phyloP scores from a whole-genome alignment of 352 stramenopile species.

The Phytophthora tubulina region DNA sequence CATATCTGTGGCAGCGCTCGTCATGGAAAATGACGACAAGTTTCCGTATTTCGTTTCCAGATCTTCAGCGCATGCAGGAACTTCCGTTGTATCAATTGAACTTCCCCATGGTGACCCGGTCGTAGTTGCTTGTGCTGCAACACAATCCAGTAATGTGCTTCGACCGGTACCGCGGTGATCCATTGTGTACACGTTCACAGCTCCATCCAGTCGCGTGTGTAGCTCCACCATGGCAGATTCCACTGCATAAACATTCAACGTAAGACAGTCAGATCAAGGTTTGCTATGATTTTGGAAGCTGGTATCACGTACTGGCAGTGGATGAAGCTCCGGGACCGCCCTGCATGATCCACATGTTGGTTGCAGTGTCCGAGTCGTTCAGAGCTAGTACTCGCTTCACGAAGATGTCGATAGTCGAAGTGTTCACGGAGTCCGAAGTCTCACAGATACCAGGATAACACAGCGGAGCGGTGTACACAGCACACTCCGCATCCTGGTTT shows the following conservation, averaged over 20 bases:
- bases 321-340: constrained; percentile 48
- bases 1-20: constrained; percentile 49
- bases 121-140: constrained; percentile 44
- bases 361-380: constrained; percentile 15
- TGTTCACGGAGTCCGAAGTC: constrained; percentile 1
- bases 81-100: constrained; percentile 32
- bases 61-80: constrained; percentile 46
- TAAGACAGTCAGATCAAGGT: neutral
- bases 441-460: constrained; percentile 47
- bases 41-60: constrained; percentile 51
- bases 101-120: constrained; percentile 42
- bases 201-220: constrained; percentile 30
- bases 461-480: constrained; percentile 42
- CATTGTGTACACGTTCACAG: constrained; percentile 67
- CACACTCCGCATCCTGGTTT: constrained; percentile 40
- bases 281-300: neutral
- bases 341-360: constrained; percentile 55
- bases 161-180: constrained; percentile 57
- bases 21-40: constrained; percentile 56
- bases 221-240: constrained; percentile 50
- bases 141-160: constrained; percentile 48
- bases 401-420: constrained; percentile 43
- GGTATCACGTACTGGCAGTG: constrained; percentile 40
- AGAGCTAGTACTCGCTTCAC: constrained; percentile 45
- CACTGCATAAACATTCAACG: constrained; percentile 30